A percentile compares a stretch with the other conserved stretches of the same genome.
Conservation (phyloP, 2,329 filamentous ascomycete genomes). For the Periconia sp. region DNA sequence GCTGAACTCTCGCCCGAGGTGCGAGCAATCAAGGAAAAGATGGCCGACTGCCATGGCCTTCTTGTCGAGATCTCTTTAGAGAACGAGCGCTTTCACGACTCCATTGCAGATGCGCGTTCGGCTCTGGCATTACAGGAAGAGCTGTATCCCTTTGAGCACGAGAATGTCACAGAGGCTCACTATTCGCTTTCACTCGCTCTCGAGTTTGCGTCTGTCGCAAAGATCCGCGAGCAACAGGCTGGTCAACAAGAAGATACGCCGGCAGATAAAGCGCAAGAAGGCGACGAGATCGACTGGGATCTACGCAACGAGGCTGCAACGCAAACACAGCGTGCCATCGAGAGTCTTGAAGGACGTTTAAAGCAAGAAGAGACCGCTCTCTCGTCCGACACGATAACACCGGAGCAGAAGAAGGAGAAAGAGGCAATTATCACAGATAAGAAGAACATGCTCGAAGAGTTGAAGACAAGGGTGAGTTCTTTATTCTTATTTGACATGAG, state of each 20-base stretch:
- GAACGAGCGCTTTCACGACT: conserved; percentile 88
- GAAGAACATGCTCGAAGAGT: conserved; percentile 78
- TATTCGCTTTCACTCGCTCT: conserved; percentile 95
- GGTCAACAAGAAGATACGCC: conserved; percentile 43
- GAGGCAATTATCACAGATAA: conserved; percentile 68
- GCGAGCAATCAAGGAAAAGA: conserved; percentile 69
- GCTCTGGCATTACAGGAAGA: conserved; percentile 80
- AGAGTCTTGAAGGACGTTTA: conserved; percentile 73
- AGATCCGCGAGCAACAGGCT: conserved; percentile 59
- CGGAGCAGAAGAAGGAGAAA: conserved; percentile 70
- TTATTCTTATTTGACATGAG: too few species aligned
- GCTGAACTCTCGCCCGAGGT: conserved; percentile 44
- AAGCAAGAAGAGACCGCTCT: conserved; percentile 72
- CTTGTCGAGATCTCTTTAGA: conserved; percentile 97
- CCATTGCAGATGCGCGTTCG: conserved; percentile 81
- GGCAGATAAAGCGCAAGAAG: conserved; percentile 52
- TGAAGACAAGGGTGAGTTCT: conserved; percentile 64
- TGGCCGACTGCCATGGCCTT: conserved; percentile 92
- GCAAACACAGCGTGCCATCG: conserved; percentile 76
- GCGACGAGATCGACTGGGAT: conserved; percentile 66
- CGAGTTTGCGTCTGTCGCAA: conserved; percentile 86
- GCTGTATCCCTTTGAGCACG: conserved; percentile 79
- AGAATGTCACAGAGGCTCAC: conserved; percentile 90
- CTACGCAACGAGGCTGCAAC: conserved; percentile 73
- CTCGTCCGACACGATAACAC: conserved; percentile 51